A percentile compares a stretch with the other conserved stretches of the same genome.
phyloP scores from a whole-genome alignment of 495 filamentous ascomycete species.

The Daldinia bambusicola region DNA sequence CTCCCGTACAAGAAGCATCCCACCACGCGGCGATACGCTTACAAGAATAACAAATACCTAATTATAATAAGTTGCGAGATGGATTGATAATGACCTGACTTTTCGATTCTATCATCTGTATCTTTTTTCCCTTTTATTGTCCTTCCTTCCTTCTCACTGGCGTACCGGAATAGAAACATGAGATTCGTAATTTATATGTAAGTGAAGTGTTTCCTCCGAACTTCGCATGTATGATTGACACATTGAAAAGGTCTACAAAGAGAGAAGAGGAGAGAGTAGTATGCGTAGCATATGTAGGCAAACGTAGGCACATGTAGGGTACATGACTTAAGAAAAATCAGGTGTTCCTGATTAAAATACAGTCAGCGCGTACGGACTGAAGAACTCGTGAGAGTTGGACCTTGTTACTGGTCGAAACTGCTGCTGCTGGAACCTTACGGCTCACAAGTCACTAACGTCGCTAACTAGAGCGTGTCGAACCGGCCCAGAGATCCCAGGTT shows the following conservation, averaged over 20 bases:
- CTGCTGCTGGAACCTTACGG: conserved; percentile 29
- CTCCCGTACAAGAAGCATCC: not conserved
- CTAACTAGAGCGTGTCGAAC: conserved; percentile 13
- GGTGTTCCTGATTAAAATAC: conserved; percentile 20
- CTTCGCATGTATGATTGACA: conserved; percentile 37
- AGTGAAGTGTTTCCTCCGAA: conserved; percentile 24
- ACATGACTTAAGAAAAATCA: conserved; percentile 20
- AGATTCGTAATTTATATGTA: conserved; percentile 26
- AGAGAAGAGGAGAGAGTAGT: not conserved
- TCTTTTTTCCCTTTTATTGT: not conserved
- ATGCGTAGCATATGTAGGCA: conserved; percentile 3
- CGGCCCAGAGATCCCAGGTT: conserved; percentile 21
- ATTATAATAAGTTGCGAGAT: conserved; percentile 3
- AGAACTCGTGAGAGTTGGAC: conserved; percentile 14
- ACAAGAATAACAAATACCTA: not conserved
- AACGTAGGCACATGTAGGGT: conserved; percentile 6
- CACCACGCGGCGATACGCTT: conserved; percentile 7
- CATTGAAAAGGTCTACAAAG: conserved; percentile 16
- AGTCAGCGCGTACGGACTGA: conserved; percentile 31
- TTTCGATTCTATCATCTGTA: not conserved
- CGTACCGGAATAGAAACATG: conserved; percentile 29
- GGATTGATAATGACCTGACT: conserved; percentile 12
- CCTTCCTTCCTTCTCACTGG: conserved; percentile 1
- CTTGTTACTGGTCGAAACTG: conserved; percentile 27
- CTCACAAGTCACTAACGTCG: conserved; percentile 23